Evolutionary conservation across 306 rosid species (phyloP).

Genomic region (Cajanus cajan): DNA sequence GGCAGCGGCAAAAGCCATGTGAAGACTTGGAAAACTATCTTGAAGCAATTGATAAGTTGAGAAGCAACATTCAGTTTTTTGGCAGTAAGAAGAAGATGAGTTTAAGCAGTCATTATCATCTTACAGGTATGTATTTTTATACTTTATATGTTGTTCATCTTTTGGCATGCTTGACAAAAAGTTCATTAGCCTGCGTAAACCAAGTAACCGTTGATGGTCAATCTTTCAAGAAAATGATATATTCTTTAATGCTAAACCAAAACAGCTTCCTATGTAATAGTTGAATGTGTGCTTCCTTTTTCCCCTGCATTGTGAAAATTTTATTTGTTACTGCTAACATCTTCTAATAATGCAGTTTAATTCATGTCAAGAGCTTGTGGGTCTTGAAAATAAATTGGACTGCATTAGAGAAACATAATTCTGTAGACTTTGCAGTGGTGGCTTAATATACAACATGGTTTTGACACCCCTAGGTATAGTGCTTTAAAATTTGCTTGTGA

Average conservation of each 20-base stretch:
- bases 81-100: too few relatives aligned
- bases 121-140: constrained; percentile 61
- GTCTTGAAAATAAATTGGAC: too few relatives aligned
- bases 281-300: constrained; percentile 8
- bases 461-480: not conserved
- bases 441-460: not conserved
- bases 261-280: not conserved
- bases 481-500: not conserved
- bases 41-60: too few relatives aligned
- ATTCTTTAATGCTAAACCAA: not conserved
- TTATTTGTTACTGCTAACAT: constrained; percentile 3
- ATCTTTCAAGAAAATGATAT: not conserved
- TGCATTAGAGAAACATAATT: too few relatives aligned
- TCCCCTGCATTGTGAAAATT: not conserved
- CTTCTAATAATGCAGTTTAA: not conserved
- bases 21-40: too few relatives aligned
- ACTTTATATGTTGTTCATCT: constrained; percentile 2
- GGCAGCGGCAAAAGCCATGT: too few relatives aligned
- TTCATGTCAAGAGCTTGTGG: not conserved
- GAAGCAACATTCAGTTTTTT: too few relatives aligned
- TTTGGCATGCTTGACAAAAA: constrained; percentile 21
- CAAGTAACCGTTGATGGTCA: constrained; percentile 10
- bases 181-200: constrained; percentile 11
- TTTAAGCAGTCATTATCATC: too few relatives aligned
- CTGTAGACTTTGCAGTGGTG: too few relatives aligned